Evolutionary conservation across 768 basidiomycete species (phyloP).

Genomic region (Tricholoma terreum): DNA sequence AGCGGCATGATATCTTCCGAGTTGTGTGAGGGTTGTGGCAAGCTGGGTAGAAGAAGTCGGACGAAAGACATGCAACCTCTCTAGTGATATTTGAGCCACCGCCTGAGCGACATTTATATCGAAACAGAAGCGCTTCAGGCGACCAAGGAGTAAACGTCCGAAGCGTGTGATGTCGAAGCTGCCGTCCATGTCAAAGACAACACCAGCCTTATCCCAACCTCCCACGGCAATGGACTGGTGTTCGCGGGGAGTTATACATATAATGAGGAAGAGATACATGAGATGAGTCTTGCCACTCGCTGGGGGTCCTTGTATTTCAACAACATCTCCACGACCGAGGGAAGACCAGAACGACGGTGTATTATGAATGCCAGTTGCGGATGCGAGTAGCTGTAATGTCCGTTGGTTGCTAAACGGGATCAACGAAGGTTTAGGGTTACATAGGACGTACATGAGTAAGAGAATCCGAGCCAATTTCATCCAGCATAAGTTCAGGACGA

Average conservation of each 20-base stretch:
- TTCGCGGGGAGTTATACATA: constrained; percentile 51
- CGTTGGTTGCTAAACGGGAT: not conserved
- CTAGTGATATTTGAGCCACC: constrained; percentile 39
- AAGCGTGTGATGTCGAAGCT: constrained; percentile 60
- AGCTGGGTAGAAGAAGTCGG: constrained; percentile 68
- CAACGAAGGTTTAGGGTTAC: not conserved
- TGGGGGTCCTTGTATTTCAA: constrained; percentile 76
- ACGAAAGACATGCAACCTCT: constrained; percentile 62
- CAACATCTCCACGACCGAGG: constrained; percentile 52
- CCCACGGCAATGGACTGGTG: constrained; percentile 33
- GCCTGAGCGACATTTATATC: constrained; percentile 23
- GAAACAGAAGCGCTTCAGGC: constrained; percentile 34
- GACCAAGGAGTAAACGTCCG: constrained; percentile 46
- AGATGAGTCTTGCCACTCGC: constrained; percentile 77
- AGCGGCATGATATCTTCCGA: constrained; percentile 51
- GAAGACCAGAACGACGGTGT: constrained; percentile 20
- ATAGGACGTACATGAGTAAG: constrained; percentile 30
- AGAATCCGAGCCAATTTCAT: constrained; percentile 33
- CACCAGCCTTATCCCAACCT: constrained; percentile 63
- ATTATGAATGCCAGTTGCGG: constrained; percentile 19
- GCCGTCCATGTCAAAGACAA: constrained; percentile 69
- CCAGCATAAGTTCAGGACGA: constrained; percentile 23
- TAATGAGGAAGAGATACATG: constrained; percentile 60
- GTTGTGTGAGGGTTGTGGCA: constrained; percentile 57
- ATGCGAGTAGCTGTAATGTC: constrained; percentile 3